Evolutionary conservation across 2,329 filamentous ascomycete genomes (phyloP).

Genomic region (Arachnomyces sp.): DNA sequence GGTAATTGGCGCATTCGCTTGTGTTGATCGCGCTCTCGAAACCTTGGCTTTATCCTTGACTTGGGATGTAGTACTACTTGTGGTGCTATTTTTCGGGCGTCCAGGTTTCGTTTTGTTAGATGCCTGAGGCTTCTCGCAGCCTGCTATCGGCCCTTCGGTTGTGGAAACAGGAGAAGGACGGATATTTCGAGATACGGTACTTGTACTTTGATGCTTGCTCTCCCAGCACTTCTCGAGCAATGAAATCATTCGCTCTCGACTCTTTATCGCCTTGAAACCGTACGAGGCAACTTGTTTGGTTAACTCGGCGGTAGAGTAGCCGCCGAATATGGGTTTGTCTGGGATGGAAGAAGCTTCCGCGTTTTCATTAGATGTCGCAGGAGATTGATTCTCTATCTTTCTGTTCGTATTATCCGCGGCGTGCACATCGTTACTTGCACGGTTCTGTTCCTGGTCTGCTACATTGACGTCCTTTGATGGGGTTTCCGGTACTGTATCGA

Average conservation of each 20-base stretch:
- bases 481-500: constrained; percentile 9
- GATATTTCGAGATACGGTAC: constrained; percentile 11
- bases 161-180: constrained; percentile 2
- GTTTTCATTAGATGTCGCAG: background rate
- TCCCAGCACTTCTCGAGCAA: constrained; percentile 65
- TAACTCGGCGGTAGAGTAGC: constrained; percentile 57
- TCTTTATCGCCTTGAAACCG: constrained; percentile 66
- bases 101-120: too few species aligned
- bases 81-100: background rate
- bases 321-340: constrained; percentile 50
- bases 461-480: background rate
- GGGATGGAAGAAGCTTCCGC: constrained; percentile 4
- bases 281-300: constrained; percentile 55
- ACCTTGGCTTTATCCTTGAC: too few species aligned
- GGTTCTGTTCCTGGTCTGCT: background rate
- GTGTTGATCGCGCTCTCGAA: too few species aligned
- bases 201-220: constrained; percentile 41
- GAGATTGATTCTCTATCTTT: too few species aligned
- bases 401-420: background rate
- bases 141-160: too few species aligned
- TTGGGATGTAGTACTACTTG: constrained; percentile 1
- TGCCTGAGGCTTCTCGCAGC: too few species aligned
- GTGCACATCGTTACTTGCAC: background rate
- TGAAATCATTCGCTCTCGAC: constrained; percentile 60
- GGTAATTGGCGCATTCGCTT: background rate